Percentiles rank a stretch among this genome's conserved stretches.
phyloP scores from a whole-genome alignment of 2,329 filamentous ascomycete genomes.

The Allantophomopsis cytisporea region DNA sequence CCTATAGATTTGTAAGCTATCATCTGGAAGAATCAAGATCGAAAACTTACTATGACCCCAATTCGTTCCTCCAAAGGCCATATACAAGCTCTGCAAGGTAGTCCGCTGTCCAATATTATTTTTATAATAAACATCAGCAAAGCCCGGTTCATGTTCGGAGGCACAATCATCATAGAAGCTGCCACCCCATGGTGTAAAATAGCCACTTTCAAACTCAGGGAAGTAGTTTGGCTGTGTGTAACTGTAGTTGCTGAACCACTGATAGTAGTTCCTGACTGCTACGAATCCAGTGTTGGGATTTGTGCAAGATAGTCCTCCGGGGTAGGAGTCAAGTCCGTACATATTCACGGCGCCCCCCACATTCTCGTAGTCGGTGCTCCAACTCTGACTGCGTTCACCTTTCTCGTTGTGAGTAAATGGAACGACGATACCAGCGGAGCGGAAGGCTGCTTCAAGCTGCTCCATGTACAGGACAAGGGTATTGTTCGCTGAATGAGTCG shows the following conservation, averaged over 20 bases:
- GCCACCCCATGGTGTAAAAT: conserved; percentile 37
- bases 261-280: conserved; percentile 35
- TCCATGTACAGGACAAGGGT: conserved; percentile 37
- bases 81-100: conserved; percentile 35
- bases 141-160: conserved; percentile 29
- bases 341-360: conserved; percentile 39
- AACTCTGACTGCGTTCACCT: conserved; percentile 30
- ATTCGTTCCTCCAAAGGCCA: conserved; percentile 39
- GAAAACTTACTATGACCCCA: conserved; percentile 21
- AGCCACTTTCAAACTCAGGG: conserved; percentile 38
- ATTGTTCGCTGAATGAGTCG: conserved; percentile 24
- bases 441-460: conserved; percentile 30
- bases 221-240: conserved; percentile 37
- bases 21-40: too few relatives aligned
- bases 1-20: conserved; percentile 11
- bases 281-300: conserved; percentile 33
- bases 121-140: conserved; percentile 41
- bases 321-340: conserved; percentile 32
- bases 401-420: conserved; percentile 36
- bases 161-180: conserved; percentile 34
- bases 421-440: conserved; percentile 30
- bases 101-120: conserved; percentile 36
- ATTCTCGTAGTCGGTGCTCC: conserved; percentile 39
- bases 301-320: conserved; percentile 32
- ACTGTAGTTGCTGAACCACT: conserved; percentile 42